Evolutionary conservation across 495 filamentous ascomycete species (phyloP).

Genomic region (Trichoderma orchidacearum): DNA sequence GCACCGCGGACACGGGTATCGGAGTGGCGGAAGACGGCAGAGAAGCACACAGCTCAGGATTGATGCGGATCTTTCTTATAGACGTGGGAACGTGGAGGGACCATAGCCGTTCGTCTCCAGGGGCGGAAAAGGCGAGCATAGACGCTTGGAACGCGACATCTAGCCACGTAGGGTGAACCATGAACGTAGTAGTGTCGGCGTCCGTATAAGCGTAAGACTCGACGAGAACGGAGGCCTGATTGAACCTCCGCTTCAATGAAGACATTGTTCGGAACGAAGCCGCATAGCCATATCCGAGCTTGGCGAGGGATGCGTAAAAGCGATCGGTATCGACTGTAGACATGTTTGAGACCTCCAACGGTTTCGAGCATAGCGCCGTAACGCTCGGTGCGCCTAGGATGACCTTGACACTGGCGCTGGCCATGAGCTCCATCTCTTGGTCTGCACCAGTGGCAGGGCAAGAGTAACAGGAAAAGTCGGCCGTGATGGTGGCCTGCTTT

Average conservation of each 20-base stretch:
- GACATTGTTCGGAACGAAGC: conserved; percentile 5
- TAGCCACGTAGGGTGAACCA: conserved; percentile 29
- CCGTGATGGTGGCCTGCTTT: conserved; percentile 5
- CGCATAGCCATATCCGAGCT: conserved; percentile 9
- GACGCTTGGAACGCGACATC: conserved; percentile 14
- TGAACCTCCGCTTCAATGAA: not conserved
- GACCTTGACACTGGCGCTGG: too few species aligned
- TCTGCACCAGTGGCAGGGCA: not conserved
- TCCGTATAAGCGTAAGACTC: not conserved
- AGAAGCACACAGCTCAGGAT: not conserved
- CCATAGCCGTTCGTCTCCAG: conserved; percentile 5
- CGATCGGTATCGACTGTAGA: not conserved
- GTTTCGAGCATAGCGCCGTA: too few species aligned
- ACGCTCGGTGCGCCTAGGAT: too few species aligned
- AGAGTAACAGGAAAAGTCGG: conserved; percentile 13
- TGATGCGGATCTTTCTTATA: not conserved
- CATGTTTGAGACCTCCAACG: too few species aligned
- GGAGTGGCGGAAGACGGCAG: not conserved
- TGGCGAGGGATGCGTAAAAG: conserved; percentile 8
- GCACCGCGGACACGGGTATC: not conserved
- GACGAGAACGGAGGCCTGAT: not conserved
- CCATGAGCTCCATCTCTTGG: too few species aligned
- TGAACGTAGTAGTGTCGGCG: conserved; percentile 17
- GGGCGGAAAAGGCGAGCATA: conserved; percentile 5
- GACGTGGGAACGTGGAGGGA: not conserved